phyloP scores from a whole-genome alignment of 768 basidiomycete species.

The Heimioporus sp. region DNA sequence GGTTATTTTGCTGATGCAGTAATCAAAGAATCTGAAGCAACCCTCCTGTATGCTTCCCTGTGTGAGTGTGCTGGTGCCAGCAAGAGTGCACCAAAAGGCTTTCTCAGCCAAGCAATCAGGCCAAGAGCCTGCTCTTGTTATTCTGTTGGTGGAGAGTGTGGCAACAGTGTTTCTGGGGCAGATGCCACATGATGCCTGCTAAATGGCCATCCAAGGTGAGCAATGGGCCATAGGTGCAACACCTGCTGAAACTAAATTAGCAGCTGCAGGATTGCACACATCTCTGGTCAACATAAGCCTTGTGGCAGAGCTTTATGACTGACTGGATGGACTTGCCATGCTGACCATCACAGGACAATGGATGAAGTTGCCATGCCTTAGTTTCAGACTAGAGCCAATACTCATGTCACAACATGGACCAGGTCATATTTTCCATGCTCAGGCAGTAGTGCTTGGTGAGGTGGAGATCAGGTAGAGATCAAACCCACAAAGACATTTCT shows the following conservation, averaged over 20 bases:
- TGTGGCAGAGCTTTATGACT: neutral
- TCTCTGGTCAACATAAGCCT: neutral
- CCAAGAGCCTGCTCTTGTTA: too few relatives aligned
- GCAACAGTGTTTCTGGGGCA: neutral
- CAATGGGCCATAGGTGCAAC: neutral
- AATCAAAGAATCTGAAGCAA: constrained; percentile 10
- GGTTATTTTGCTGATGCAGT: too few relatives aligned
- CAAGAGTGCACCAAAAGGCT: constrained; percentile 6
- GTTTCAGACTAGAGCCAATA: constrained; percentile 1
- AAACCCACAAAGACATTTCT: constrained; percentile 5
- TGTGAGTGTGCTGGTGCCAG: neutral
- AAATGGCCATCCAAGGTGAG: neutral
- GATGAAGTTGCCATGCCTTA: constrained; percentile 10
- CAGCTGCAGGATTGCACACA: neutral
- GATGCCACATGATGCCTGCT: neutral
- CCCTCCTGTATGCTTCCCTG: constrained; percentile 5
- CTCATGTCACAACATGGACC: neutral
- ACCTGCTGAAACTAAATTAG: neutral
- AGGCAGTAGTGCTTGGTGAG: neutral
- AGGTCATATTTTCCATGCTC: neutral
- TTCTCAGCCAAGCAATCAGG: too few relatives aligned
- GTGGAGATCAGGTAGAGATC: constrained; percentile 13
- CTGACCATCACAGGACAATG: neutral
- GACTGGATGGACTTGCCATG: neutral
- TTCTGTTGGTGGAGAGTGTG: neutral